Evolutionary conservation across 1,284 basidiomycete species (phyloP).

Genomic region (Gymnopus androsaceus): DNA sequence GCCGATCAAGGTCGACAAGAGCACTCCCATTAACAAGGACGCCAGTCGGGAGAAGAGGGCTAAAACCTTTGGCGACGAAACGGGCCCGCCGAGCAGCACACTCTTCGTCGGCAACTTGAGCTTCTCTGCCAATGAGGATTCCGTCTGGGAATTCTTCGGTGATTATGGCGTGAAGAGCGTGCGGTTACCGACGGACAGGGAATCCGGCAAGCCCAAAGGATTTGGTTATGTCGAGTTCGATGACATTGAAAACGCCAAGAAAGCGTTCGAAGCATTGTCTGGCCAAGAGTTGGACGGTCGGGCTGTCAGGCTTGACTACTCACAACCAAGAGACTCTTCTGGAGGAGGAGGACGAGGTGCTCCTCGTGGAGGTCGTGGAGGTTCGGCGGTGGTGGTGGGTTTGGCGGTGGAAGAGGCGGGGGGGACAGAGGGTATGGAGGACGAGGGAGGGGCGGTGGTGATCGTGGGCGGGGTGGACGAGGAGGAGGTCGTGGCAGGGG

Average conservation of each 20-base stretch:
- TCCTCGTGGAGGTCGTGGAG: conserved; percentile 47
- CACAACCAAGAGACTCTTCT: conserved; percentile 76
- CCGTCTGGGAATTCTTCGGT: conserved; percentile 89
- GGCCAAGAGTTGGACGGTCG: conserved; percentile 87
- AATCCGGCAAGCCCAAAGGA: conserved; percentile 90
- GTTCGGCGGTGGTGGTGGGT: no score
- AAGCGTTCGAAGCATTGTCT: conserved; percentile 72
- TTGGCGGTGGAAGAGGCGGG: conserved; percentile 45
- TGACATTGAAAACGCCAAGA: conserved; percentile 78
- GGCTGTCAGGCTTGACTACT: conserved; percentile 84
- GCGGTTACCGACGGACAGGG: conserved; percentile 91
- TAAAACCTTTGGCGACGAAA: conserved; percentile 73
- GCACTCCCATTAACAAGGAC: conserved; percentile 60
- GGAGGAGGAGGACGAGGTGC: conserved; percentile 51
- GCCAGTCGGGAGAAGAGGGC: conserved; percentile 69
- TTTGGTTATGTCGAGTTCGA: conserved; percentile 97
- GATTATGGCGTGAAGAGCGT: conserved; percentile 91
- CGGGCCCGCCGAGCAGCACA: conserved; percentile 72
- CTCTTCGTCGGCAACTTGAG: conserved; percentile 93
- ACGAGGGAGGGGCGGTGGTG: conserved; percentile 47
- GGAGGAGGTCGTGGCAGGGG: conserved; percentile 35
- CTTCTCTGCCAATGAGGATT: conserved; percentile 81
- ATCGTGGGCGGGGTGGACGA: conserved; percentile 43
- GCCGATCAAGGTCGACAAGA: conserved; percentile 84
- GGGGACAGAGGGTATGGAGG: conserved; percentile 41